Percentiles rank a stretch among this genome's conserved stretches.
Evolutionary conservation across 2,329 filamentous ascomycete genomes (phyloP).

Genomic region (Pezicula neosporulosa): DNA sequence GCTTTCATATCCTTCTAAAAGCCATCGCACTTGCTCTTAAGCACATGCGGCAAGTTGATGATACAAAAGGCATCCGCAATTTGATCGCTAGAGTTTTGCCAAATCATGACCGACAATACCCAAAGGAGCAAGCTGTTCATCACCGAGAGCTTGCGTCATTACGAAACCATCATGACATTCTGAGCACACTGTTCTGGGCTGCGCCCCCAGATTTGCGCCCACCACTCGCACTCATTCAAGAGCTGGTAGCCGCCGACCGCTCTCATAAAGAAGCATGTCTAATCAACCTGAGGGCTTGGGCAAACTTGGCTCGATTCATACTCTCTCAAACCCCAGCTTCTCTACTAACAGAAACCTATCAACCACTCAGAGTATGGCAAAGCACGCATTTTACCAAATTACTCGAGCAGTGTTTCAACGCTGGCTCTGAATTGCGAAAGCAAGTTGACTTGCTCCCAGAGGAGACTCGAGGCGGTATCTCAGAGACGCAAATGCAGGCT

Average conservation of each 20-base stretch:
- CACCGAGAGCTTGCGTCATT: constrained; percentile 60
- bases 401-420: constrained; percentile 48
- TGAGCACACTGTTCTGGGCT: constrained; percentile 65
- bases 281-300: constrained; percentile 62
- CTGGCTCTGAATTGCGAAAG: constrained; percentile 17
- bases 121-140: constrained; percentile 58
- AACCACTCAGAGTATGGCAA: constrained; percentile 53
- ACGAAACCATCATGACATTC: constrained; percentile 65
- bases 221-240: constrained; percentile 50
- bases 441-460: constrained; percentile 14
- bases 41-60: constrained; percentile 42
- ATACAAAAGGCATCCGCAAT: constrained; percentile 56
- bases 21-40: constrained; percentile 55
- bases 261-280: constrained; percentile 66
- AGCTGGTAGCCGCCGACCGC: constrained; percentile 53
- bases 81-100: constrained; percentile 59
- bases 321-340: constrained; percentile 40
- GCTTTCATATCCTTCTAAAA: constrained; percentile 67
- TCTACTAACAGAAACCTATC: constrained; percentile 32
- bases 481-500: constrained; percentile 9
- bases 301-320: constrained; percentile 56
- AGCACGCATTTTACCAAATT: constrained; percentile 54
- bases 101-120: constrained; percentile 62
- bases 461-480: constrained; percentile 3
- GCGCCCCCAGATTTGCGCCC: constrained; percentile 53